Percentiles rank a stretch among this genome's conserved stretches.
Evolutionary conservation across 305 asterid species (phyloP).

Genomic region (Fraxinus platypoda): DNA sequence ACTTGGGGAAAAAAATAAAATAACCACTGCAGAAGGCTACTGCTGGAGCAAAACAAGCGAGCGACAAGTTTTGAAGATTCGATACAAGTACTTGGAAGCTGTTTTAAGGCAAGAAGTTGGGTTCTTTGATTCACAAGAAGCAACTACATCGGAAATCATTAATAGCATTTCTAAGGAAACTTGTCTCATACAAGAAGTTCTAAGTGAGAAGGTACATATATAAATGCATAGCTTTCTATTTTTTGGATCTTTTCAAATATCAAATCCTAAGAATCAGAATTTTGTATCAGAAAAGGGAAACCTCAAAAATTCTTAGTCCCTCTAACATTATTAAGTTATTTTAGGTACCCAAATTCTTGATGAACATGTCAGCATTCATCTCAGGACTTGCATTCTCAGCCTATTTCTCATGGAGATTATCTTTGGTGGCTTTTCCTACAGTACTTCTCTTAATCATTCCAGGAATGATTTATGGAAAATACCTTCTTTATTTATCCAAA

Average conservation of each 20-base stretch:
- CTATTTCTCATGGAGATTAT: conserved; percentile 79
- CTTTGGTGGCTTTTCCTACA: conserved; percentile 77
- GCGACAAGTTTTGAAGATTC: conserved; percentile 64
- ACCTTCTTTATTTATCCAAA: conserved; percentile 52
- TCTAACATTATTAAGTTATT: conserved; percentile 7
- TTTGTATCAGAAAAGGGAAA: background rate
- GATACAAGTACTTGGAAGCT: conserved; percentile 83
- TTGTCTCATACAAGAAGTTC: conserved; percentile 82
- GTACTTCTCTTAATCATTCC: conserved; percentile 64
- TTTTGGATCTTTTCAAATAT: background rate
- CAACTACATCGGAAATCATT: conserved; percentile 77
- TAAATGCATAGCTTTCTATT: background rate
- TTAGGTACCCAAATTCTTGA: conserved; percentile 75
- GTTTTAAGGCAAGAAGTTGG: conserved; percentile 90
- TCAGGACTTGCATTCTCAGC: conserved; percentile 71
- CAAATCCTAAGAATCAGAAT: background rate
- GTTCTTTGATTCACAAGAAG: conserved; percentile 90
- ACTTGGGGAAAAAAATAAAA: background rate
- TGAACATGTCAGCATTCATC: conserved; percentile 73
- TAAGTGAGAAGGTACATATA: conserved; percentile 72
- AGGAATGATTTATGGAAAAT: conserved; percentile 72
- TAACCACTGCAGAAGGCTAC: conserved; percentile 64
- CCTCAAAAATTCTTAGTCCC: background rate
- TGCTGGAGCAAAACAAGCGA: conserved; percentile 96
- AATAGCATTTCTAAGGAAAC: conserved; percentile 85